Conservation (phyloP, 352 stramenopile species). For the Phytophthora hybrid region DNA sequence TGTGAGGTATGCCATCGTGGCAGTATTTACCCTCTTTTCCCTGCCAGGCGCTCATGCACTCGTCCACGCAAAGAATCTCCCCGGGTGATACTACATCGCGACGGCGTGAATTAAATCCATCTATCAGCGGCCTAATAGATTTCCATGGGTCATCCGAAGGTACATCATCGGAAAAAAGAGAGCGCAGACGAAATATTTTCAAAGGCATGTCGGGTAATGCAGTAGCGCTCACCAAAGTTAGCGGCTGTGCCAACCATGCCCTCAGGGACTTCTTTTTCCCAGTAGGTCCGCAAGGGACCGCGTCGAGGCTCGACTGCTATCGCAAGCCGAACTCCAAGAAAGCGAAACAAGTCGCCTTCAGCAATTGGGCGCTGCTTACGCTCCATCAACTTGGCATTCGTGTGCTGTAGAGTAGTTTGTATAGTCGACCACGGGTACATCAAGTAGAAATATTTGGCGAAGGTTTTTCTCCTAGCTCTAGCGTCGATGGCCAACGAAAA, state of each 20-base stretch:
- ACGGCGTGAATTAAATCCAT: slow-evolving; percentile 1
- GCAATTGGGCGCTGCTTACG: slow-evolving; percentile 1
- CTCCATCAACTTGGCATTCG: neutral
- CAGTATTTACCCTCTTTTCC: slow-evolving; percentile 6
- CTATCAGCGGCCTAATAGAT: slow-evolving; percentile 1
- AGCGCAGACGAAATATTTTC: slow-evolving; percentile 2
- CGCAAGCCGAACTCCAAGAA: slow-evolving; percentile 1
- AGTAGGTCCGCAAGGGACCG: neutral
- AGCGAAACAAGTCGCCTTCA: slow-evolving; percentile 13
- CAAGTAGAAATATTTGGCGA: slow-evolving; percentile 7
- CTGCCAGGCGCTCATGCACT: slow-evolving; percentile 13
- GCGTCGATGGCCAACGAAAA: neutral
- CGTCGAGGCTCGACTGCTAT: slow-evolving; percentile 4
- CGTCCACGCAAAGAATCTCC: slow-evolving; percentile 16
- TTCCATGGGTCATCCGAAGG: slow-evolving; percentile 10
- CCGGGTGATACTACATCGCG: slow-evolving; percentile 5
- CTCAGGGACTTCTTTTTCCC: slow-evolving; percentile 1
- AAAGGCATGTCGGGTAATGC: slow-evolving; percentile 4
- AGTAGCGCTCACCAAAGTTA: slow-evolving; percentile 8
- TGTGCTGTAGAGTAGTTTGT: slow-evolving; percentile 10
- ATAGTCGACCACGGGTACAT: slow-evolving; percentile 9
- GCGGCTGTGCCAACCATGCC: neutral
- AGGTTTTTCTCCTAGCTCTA: slow-evolving; percentile 4
- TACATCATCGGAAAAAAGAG: neutral
- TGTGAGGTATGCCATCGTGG: slow-evolving; percentile 16